Evolutionary conservation across 805 yeast species (phyloP), one percentile per base, ranked within the genome.

Genomic region (Candida morakotiae): DNA sequence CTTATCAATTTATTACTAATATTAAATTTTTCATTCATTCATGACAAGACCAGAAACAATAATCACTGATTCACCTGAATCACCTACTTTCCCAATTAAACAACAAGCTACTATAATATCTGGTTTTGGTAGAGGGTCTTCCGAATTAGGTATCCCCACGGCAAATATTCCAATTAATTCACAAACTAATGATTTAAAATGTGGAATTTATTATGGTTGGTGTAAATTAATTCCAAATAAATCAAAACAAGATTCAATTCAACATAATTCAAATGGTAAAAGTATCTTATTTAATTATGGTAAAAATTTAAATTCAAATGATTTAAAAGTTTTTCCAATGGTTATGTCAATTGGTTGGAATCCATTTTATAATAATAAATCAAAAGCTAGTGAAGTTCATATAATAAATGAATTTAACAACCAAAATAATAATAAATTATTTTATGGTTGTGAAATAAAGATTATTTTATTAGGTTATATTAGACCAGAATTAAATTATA

Each of bases 321-420:
- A 71, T 2, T 69, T 69, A 35, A 60, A 62, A 14, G 71, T 70
- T 1, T 64, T 79, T 18, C 97, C 97, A 0, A 87, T 88, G 81
- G 98, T 93, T 7, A 83, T 91, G 86, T 86, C 96, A 7, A 72
- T 93, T 14, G 99, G 99, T 1, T 87, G 88, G 85, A 93, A 93
- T 55, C 98, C 98, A 26, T 91, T 82, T 56, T 93, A 79, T 63
- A 75, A 80, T 18, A 89, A 93, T 59, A 69, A 76, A 34, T 74
- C 75, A 48, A 87, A 86, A 60, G 81, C 95, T 0, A 94, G 93
- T 3, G 95, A 93, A 51, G 67, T 93, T 16, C 96, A 93, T 58
- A 73, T 93, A 4, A 69, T 93, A 38, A 94, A 87, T 61, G 62
- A 80, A 29, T 93, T 88, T 51, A 45, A 53, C 0, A 51, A 64